Evolutionary conservation across 495 filamentous ascomycete species (phyloP).

Genomic region (Penicillium odoratum): DNA sequence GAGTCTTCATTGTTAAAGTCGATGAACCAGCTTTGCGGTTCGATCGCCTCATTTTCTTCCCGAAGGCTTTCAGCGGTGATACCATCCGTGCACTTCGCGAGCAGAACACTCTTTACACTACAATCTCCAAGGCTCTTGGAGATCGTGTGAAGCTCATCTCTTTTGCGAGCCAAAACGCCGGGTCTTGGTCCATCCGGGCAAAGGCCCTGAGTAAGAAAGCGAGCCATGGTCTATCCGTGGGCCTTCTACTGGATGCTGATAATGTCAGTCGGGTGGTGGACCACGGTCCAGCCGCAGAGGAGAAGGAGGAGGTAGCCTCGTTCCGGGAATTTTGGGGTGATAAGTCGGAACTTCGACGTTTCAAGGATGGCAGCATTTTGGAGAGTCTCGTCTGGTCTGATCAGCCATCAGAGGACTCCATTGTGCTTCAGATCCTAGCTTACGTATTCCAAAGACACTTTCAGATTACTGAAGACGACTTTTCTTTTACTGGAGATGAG

Average conservation of each 20-base stretch:
- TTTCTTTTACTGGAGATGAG: conserved; percentile 61
- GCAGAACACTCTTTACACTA: conserved; percentile 51
- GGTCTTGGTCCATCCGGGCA: conserved; percentile 37
- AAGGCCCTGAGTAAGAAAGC: conserved; percentile 28
- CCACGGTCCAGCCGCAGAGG: conserved; percentile 79
- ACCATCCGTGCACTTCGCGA: conserved; percentile 32
- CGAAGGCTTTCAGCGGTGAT: conserved; percentile 28
- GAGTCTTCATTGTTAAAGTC: conserved; percentile 74
- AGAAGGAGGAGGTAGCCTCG: conserved; percentile 52
- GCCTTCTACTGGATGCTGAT: conserved; percentile 68
- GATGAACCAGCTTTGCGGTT: conserved; percentile 68
- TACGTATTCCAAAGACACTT: conserved; percentile 72
- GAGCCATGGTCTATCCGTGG: conserved; percentile 51
- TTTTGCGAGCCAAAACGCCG: conserved; percentile 42
- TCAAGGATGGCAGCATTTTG: conserved; percentile 55
- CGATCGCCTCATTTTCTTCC: conserved; percentile 57
- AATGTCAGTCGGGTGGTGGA: conserved; percentile 76
- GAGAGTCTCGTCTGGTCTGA: conserved; percentile 79
- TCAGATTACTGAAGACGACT: conserved; percentile 47
- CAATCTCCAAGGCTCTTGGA: conserved; percentile 67
- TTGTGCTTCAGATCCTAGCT: conserved; percentile 76
- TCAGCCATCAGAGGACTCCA: conserved; percentile 55
- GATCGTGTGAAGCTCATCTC: conserved; percentile 71
- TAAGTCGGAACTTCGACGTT: conserved; percentile 55
- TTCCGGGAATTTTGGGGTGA: conserved; percentile 55